Conservation (phyloP, 176 grass and related monocot genomes). For the Bonia amplexicaulis region DNA sequence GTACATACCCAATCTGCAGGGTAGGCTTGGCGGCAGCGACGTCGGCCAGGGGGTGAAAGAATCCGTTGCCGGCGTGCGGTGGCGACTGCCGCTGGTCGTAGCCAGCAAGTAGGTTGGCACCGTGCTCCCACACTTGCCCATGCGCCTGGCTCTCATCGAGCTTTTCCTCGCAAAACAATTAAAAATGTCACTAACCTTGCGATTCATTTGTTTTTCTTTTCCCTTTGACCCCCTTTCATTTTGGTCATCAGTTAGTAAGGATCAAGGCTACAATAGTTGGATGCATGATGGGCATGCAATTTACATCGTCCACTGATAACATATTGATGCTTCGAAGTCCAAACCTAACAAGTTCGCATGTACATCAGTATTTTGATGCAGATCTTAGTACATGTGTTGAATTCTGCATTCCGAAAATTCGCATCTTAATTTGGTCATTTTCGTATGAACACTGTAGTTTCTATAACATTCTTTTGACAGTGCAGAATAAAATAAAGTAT, state of each 20-base stretch:
- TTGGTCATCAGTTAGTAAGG: background rate
- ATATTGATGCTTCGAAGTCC: too few species aligned
- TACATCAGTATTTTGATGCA: too few species aligned
- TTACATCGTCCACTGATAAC: background rate
- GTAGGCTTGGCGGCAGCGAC: conserved; percentile 62
- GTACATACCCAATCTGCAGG: conserved; percentile 73
- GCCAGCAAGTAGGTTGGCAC: conserved; percentile 39
- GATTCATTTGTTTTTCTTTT: background rate
- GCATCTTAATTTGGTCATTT: too few species aligned
- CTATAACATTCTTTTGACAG: too few species aligned
- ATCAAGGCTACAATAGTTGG: background rate
- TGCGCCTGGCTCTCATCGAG: conserved; percentile 69
- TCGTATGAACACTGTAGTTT: too few species aligned
- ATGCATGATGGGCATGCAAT: background rate
- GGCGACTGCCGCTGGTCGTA: conserved; percentile 56
- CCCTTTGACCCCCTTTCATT: background rate
- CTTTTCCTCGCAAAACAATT: conserved; percentile 41
- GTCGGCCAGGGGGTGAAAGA: conserved; percentile 60
- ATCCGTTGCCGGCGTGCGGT: conserved; percentile 52
- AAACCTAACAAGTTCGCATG: too few species aligned
- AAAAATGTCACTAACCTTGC: background rate
- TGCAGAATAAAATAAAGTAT: background rate
- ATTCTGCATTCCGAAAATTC: too few species aligned
- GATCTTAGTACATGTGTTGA: too few species aligned
- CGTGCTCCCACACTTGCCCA: conserved; percentile 71